These are phyloP conservation scores for Arthrinium puccinioides DNA, from an alignment of 2,329 filamentous ascomycete species.

Conservation along the genomic window DNA sequence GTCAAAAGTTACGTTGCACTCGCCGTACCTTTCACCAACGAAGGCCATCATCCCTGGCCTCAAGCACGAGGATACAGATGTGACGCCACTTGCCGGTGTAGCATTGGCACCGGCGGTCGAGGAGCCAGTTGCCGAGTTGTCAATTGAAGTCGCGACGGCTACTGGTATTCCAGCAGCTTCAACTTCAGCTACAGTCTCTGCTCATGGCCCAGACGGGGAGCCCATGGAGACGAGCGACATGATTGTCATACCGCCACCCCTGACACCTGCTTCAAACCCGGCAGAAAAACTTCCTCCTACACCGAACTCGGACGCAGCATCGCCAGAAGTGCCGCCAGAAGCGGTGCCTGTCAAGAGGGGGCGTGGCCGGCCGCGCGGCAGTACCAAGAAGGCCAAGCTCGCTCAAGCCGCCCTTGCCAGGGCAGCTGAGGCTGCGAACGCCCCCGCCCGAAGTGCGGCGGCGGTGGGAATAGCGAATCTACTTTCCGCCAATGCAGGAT, in stretches of 20 bases:
- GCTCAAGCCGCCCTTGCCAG: too few relatives aligned
- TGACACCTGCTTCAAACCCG: constrained; percentile 6
- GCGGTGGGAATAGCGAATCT: not conserved
- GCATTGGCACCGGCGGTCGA: constrained; percentile 1
- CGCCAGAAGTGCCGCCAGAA: not conserved
- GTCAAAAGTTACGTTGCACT: constrained; percentile 20
- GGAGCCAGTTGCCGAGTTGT: not conserved
- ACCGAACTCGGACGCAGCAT: not conserved
- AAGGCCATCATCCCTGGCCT: constrained; percentile 18
- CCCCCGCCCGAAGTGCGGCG: not conserved
- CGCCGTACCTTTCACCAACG: constrained; percentile 24
- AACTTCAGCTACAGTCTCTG: not conserved
- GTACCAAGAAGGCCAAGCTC: constrained; percentile 2
- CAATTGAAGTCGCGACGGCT: constrained; percentile 2
- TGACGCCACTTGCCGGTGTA: constrained; percentile 13
- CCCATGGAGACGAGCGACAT: not conserved
- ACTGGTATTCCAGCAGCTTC: constrained; percentile 4
- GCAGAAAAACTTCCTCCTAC: constrained; percentile 1
- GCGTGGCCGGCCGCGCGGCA: constrained; percentile 4
- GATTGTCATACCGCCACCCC: constrained; percentile 8
- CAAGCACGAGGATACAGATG: constrained; percentile 25
- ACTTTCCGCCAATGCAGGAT: not conserved
- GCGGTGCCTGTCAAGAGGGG: constrained; percentile 3
- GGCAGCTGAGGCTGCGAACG: not conserved
- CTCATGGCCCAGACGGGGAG: not conserved